Evolutionary conservation across 345 rosid species (phyloP).

Genomic region (Stellera chamaejasme): DNA sequence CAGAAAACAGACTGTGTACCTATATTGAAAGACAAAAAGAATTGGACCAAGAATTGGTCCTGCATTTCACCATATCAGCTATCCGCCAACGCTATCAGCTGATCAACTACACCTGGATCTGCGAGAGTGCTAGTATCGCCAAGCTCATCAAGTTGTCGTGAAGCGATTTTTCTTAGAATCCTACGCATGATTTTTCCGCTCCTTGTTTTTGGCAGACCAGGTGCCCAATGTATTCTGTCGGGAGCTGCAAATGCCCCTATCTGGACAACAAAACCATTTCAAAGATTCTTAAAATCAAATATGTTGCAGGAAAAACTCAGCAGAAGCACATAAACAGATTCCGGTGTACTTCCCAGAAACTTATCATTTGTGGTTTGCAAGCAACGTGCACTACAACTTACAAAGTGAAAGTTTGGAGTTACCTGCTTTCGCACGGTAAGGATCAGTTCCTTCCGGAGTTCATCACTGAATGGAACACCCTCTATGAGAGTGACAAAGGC

Average conservation of each 20-base stretch:
- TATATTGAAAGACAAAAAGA: background rate
- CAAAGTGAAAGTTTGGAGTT: no score
- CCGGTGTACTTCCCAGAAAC: background rate
- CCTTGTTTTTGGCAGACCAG: conserved; percentile 89
- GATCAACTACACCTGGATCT: conserved; percentile 72
- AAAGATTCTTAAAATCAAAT: background rate
- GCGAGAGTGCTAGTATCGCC: conserved; percentile 96
- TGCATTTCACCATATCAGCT: conserved; percentile 11
- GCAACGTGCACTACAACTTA: no score
- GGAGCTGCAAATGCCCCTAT: conserved; percentile 98
- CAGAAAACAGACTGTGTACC: background rate
- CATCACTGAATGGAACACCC: conserved; percentile 82
- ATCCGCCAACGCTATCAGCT: conserved; percentile 73
- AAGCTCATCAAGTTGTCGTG: conserved; percentile 76
- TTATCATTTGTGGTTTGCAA: no score
- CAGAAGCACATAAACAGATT: background rate
- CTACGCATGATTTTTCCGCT: conserved; percentile 99
- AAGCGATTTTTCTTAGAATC: conserved; percentile 85
- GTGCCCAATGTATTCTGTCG: conserved; percentile 94
- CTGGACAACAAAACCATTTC: conserved; percentile 19
- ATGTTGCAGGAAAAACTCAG: background rate
- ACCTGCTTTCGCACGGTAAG: conserved; percentile 83
- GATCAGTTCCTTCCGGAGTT: conserved; percentile 66
- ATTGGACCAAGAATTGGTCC: background rate
- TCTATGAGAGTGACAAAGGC: conserved; percentile 93